These are phyloP conservation scores for Phytophthora fragariae DNA, from an alignment of 352 stramenopile species.

Conservation along the genomic window DNA sequence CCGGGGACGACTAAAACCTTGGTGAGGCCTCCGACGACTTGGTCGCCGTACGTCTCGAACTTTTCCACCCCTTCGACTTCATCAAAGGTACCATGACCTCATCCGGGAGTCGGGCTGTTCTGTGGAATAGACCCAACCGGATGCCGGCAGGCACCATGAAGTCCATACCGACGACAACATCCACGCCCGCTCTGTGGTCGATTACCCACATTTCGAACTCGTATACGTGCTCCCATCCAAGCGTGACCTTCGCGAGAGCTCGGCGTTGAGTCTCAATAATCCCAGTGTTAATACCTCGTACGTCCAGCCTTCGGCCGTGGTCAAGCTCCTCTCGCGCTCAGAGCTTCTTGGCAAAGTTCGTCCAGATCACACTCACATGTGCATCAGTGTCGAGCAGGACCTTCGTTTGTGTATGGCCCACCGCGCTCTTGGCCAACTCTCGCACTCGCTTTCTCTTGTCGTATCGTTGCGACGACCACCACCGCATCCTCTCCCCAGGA, in stretches of 20 bases:
- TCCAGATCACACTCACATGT: not conserved
- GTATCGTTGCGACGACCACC: not conserved
- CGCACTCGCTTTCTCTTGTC: constrained; percentile 1
- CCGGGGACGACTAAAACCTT: too few relatives aligned
- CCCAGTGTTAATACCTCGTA: not conserved
- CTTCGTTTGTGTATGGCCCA: not conserved
- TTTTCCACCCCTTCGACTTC: not conserved
- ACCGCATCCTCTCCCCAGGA: not conserved
- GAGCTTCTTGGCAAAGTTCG: not conserved
- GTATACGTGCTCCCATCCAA: constrained; percentile 7
- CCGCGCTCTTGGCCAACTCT: not conserved
- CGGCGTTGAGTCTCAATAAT: not conserved
- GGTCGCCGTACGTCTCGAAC: too few relatives aligned
- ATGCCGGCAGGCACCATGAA: constrained; percentile 17
- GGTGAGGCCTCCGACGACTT: too few relatives aligned
- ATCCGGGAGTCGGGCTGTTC: not conserved
- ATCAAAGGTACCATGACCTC: constrained; percentile 7
- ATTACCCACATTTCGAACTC: constrained; percentile 17
- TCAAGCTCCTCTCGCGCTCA: not conserved
- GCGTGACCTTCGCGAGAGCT: not conserved
- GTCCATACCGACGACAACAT: constrained; percentile 3
- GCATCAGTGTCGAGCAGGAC: not conserved
- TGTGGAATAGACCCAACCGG: constrained; percentile 6
- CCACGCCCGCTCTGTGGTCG: constrained; percentile 1
- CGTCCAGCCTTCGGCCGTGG: not conserved